Percentiles rank a stretch among this genome's conserved stretches.
Conservation (phyloP, 305 asterid species). For the Coffea humblotiana region DNA sequence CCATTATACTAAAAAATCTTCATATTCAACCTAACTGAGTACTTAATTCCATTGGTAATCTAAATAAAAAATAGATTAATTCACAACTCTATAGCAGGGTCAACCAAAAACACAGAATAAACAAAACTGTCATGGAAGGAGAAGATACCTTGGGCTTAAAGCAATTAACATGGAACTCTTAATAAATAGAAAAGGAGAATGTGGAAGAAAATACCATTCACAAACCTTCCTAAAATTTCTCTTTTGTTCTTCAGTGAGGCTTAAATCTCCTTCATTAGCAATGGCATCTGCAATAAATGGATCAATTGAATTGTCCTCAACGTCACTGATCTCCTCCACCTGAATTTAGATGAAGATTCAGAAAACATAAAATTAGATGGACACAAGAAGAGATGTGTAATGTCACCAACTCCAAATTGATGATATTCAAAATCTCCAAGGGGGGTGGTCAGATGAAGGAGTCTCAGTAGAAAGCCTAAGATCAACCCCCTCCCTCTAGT, state of each 20-base stretch:
- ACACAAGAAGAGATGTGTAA: background rate
- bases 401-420: background rate
- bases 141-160: background rate
- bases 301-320: conserved; percentile 59
- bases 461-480: background rate
- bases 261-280: conserved; percentile 75
- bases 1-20: background rate
- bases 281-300: conserved; percentile 87
- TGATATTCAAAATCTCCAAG: background rate
- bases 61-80: background rate
- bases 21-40: background rate
- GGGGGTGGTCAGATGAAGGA: background rate
- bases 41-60: background rate
- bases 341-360: conserved; percentile 17
- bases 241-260: conserved; percentile 85
- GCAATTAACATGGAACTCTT: background rate
- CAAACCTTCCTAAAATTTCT: conserved; percentile 80
- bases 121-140: background rate
- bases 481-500: background rate
- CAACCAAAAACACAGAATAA: background rate
- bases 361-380: background rate
- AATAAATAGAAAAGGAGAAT: background rate
- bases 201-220: conserved; percentile 29
- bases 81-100: background rate
- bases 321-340: conserved; percentile 97